Evolutionary conservation across 2,329 filamentous ascomycete genomes (phyloP).

Genomic region (Colletotrichum orchidophilum): DNA sequence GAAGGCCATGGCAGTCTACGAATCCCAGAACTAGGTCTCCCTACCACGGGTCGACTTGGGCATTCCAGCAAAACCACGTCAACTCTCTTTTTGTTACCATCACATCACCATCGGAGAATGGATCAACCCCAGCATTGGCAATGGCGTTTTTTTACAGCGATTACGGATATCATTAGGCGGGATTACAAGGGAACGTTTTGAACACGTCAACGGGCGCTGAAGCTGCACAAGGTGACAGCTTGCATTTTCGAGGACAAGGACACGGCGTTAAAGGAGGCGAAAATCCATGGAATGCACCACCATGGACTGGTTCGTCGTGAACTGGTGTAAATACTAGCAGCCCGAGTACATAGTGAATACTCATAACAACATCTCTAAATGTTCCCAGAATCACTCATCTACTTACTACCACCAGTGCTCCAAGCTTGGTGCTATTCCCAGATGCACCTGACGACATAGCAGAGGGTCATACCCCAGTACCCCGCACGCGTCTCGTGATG

Average conservation of each 20-base stretch:
- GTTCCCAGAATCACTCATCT: not conserved
- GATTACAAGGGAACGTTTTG: not conserved
- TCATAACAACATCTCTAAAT: not conserved
- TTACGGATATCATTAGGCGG: not conserved
- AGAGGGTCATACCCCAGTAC: slow-evolving; percentile 20
- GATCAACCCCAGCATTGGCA: slow-evolving; percentile 10
- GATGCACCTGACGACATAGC: not conserved
- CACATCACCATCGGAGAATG: not conserved
- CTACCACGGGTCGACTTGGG: not conserved
- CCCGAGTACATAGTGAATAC: not conserved
- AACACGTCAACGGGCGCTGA: not conserved
- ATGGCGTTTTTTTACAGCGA: slow-evolving; percentile 21
- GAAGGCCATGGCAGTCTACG: slow-evolving; percentile 58
- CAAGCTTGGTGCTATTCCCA: not conserved
- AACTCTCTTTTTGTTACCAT: not conserved
- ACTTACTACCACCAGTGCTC: not conserved
- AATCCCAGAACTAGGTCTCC: slow-evolving; percentile 38
- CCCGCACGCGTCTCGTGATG: slow-evolving; percentile 31
- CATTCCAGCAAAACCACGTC: not conserved
- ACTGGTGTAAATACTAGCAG: not conserved
- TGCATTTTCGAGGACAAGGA: not conserved
- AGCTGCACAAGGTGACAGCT: slow-evolving; percentile 10
- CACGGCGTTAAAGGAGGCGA: slow-evolving; percentile 11
- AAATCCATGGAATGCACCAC: not conserved
- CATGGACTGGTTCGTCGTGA: not conserved